Evolutionary conservation across 2,329 filamentous ascomycete genomes (phyloP).

Genomic region (Teratosphaeria nubilosa): DNA sequence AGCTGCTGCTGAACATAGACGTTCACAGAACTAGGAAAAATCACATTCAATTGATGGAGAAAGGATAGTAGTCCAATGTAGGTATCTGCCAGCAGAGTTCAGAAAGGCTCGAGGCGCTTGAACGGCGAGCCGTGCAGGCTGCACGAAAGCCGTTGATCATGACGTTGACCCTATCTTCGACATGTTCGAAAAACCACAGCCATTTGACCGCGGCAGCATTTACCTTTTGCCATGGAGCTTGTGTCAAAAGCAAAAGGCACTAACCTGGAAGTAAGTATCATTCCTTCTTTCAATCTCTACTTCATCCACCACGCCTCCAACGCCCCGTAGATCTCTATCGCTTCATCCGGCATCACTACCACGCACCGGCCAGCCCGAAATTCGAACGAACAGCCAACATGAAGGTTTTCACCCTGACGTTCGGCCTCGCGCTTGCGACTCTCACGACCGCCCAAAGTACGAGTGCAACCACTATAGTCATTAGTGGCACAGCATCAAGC

Average conservation of each 20-base stretch:
- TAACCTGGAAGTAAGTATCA: not conserved
- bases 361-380: not conserved
- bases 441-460: not conserved
- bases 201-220: not conserved
- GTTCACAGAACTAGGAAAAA: not conserved
- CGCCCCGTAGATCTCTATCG: not conserved
- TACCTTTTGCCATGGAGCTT: not conserved
- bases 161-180: not conserved
- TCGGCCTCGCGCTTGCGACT: not conserved
- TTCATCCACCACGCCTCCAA: not conserved
- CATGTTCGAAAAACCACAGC: not conserved
- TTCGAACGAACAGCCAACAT: not conserved
- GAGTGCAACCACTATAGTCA: not conserved
- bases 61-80: not conserved
- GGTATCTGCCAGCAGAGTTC: not conserved
- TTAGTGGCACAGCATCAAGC: not conserved
- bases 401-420: not conserved
- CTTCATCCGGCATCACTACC: not conserved
- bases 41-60: not conserved
- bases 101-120: not conserved
- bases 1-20: not conserved
- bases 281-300: not conserved
- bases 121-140: not conserved
- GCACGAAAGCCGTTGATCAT: not conserved
- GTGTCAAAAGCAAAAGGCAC: not conserved